Evolutionary conservation across 345 rosid species (phyloP).

Genomic region (Euphorbia peplus): DNA sequence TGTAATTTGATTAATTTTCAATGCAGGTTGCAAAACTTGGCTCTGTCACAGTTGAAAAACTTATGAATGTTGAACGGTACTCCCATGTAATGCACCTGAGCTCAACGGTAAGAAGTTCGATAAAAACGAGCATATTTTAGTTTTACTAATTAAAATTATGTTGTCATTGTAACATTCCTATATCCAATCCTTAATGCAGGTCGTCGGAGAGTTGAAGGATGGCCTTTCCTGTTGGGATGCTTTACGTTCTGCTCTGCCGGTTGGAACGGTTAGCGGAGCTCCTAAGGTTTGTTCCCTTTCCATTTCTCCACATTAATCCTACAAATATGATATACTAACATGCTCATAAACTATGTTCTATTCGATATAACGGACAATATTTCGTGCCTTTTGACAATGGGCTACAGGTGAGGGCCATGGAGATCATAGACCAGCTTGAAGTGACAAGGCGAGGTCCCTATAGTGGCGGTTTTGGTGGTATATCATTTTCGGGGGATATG

Average conservation of each 20-base stretch:
- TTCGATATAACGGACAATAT: too few relatives aligned
- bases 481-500: slow-evolving; percentile 80
- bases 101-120: slow-evolving; percentile 67
- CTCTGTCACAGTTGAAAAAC: slow-evolving; percentile 82
- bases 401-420: slow-evolving; percentile 75
- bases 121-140: not conserved
- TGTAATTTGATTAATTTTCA: too few relatives aligned
- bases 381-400: slow-evolving; percentile 9
- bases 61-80: slow-evolving; percentile 83
- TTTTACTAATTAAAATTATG: not conserved
- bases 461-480: slow-evolving; percentile 81
- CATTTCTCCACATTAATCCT: not conserved
- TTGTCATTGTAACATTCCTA: not conserved
- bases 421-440: slow-evolving; percentile 70
- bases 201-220: slow-evolving; percentile 76
- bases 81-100: slow-evolving; percentile 98
- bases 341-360: too few relatives aligned
- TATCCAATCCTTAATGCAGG: slow-evolving; percentile 37
- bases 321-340: too few relatives aligned
- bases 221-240: slow-evolving; percentile 76
- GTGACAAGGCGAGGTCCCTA: slow-evolving; percentile 80
- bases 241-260: slow-evolving; percentile 73
- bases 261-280: slow-evolving; percentile 94
- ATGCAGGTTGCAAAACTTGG: slow-evolving; percentile 68
- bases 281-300: slow-evolving; percentile 52